Evolutionary conservation across 768 basidiomycete genomes (phyloP), one percentile per base, ranked within the genome.

Genomic region (Nidularia pulvinata): DNA sequence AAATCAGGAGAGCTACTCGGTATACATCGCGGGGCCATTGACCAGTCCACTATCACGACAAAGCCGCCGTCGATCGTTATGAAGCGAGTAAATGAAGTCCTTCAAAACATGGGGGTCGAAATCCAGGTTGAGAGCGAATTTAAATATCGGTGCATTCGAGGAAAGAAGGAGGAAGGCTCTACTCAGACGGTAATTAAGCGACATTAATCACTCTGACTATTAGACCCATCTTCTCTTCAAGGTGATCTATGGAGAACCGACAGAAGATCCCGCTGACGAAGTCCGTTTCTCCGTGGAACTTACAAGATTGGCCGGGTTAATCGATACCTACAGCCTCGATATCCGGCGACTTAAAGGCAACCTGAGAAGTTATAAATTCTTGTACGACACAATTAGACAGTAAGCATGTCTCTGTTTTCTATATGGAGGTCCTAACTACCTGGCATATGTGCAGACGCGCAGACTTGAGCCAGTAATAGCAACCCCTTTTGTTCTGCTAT

Each of bases 231-330:
- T 19, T 11, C 19, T 10, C n/a, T 50, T 39, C 65, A 36, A 69
- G 16, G 61, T 57, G 37, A 55, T 57, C 19, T 91, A 94, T 58
- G 92, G 93, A 2, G 80, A 86, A 44, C 58, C 68, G 36, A 64
- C 79, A 5, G 81, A 88, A 54, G 95, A 98, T 62, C 77, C 83
- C 36, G 89, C 88, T 35, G 95, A 91, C 61, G 95, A 98, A 78
- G 91, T 98, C 53, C 85, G 90, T 53, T 96, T 98, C 73, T 90
- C 88, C 4, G 86, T 97, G 54, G 96, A 98, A 74, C 73, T 98
- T 42, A 97, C 95, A 19, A 78, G 86, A 57, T 76, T 98, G 54
- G 86, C 88, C 59, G 85, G 91, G 52, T 77, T 98, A 53, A 85
- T 86, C 54, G 88, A 86, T 55, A 90, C 93, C 33, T 94, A 91